Evolutionary conservation across 2,329 filamentous ascomycete species (phyloP).

Genomic region (Fusarium beomiforme): DNA sequence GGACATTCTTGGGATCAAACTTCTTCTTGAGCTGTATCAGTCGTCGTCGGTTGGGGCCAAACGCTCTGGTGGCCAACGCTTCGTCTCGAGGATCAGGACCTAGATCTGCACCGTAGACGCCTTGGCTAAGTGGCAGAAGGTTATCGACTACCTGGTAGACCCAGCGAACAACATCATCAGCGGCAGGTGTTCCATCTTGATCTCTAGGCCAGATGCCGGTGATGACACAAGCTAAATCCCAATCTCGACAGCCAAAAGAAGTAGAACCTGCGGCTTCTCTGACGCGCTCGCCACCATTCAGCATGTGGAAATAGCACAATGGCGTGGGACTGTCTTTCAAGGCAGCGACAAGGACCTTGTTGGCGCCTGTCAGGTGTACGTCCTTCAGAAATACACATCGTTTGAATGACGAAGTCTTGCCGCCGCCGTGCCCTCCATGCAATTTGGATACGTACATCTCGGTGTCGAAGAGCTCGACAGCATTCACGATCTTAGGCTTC

Average conservation of each 20-base stretch:
- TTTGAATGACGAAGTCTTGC: slow-evolving; percentile 73
- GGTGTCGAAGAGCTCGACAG: slow-evolving; percentile 62
- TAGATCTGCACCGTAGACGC: slow-evolving; percentile 69
- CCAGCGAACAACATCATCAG: slow-evolving; percentile 58
- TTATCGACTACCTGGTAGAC: slow-evolving; percentile 62
- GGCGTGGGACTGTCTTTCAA: slow-evolving; percentile 59
- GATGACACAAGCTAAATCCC: slow-evolving; percentile 71
- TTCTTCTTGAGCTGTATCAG: slow-evolving; percentile 61
- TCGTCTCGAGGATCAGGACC: slow-evolving; percentile 69
- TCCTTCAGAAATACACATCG: slow-evolving; percentile 68
- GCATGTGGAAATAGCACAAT: slow-evolving; percentile 69
- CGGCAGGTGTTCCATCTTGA: slow-evolving; percentile 56
- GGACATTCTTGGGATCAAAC: slow-evolving; percentile 60
- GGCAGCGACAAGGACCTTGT: slow-evolving; percentile 54
- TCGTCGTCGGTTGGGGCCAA: slow-evolving; percentile 63
- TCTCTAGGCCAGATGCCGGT: slow-evolving; percentile 69
- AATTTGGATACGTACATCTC: slow-evolving; percentile 70
- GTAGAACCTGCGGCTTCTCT: slow-evolving; percentile 55
- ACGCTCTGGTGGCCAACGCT: slow-evolving; percentile 61
- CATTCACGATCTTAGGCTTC: slow-evolving; percentile 52
- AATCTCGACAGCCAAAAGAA: slow-evolving; percentile 71
- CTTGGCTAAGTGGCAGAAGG: slow-evolving; percentile 61
- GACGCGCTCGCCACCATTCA: slow-evolving; percentile 67
- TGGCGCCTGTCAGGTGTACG: slow-evolving; percentile 51
- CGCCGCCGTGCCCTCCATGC: slow-evolving; percentile 66